A percentile compares a stretch with the other conserved stretches of the same genome.
These are phyloP conservation scores for Carex arenaria DNA, from an alignment of 202 grass and related monocot genomes.

Conservation along the genomic window DNA sequence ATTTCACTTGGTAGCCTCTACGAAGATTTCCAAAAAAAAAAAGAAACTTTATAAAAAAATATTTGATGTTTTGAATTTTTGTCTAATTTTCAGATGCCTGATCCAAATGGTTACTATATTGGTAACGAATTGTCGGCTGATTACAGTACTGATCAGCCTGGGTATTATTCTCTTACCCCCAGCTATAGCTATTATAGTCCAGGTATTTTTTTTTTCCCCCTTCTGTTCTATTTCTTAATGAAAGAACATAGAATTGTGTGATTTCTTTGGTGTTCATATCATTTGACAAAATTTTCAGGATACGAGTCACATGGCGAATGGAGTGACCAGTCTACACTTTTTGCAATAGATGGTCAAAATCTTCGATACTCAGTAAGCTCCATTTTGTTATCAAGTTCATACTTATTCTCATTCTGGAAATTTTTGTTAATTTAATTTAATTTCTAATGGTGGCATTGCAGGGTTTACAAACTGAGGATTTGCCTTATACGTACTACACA, in stretches of 20 bases:
- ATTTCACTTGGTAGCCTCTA: neutral
- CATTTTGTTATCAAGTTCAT: conserved; percentile 8
- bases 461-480: conserved; percentile 44
- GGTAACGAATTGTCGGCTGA: conserved; percentile 30
- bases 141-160: conserved; percentile 46
- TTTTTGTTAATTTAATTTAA: conserved; percentile 6
- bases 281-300: conserved; percentile 33
- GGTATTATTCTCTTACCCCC: conserved; percentile 47
- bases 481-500: conserved; percentile 57
- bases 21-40: too few relatives aligned
- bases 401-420: neutral
- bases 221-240: neutral
- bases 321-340: conserved; percentile 39
- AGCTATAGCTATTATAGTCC: conserved; percentile 50
- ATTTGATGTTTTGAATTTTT: conserved; percentile 3
- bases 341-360: conserved; percentile 61
- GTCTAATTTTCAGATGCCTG: conserved; percentile 55
- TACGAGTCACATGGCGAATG: conserved; percentile 46
- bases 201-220: conserved; percentile 26
- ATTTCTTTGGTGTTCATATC: neutral
- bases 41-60: neutral
- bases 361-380: conserved; percentile 35
- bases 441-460: conserved; percentile 24
- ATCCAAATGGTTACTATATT: conserved; percentile 40
- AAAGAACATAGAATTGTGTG: neutral